Base-by-base conservation (phyloP, 192 early-diverging fungal species). In the Umbelopsis sp. region DNA sequence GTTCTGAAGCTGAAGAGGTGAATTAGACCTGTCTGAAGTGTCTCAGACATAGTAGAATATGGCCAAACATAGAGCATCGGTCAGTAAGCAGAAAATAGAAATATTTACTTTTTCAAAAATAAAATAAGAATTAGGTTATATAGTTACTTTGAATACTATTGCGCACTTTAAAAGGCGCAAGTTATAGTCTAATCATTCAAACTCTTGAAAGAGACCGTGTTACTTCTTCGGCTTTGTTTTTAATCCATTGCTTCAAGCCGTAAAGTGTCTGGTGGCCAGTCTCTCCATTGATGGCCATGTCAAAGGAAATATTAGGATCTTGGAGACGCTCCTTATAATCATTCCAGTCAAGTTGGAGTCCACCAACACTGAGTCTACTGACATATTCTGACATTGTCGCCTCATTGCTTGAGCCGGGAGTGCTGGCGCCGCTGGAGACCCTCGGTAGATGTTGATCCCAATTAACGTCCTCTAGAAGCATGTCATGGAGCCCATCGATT, bases 231-330 rank as follows among this genome's bases (percentile, higher is more conserved):
- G 46, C 9, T 47, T 75, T 75, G 13, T 53, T 64, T 25, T 30
- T 20, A 13, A 75, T 51, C 74, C 74, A 78, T 27, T 73, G 49
- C 35, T 78, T 78, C 45, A 78, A 8, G 25, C 51, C 71, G 27
- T 67, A 70, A n/a, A 78, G 66, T 11, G 76, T 70, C 12, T n/a
- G 27, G 47, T 70, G 49, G 8, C 35, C 27, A 10, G 71, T 78
- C 2, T 48, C 58, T 4, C 76, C 76, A 25, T 78, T 49, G 8
- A 78, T 30, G 4, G 71, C 67, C 0, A 18, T 35, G 4, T 73
- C 41, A 33, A 70, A 46, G 20, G 49, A n/a, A 12, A 78, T 35
- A 8, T 70, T 49, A 0, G 45, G 11, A 12, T 25, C 30, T 15
- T 15, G 11, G 12, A 61, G 9, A 10, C 55, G 25, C 1, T 25